Evolutionary conservation across 148 eudicot genomes (phyloP), one percentile per base, ranked within the genome.

Genomic region (Fallopia convolvulus): DNA sequence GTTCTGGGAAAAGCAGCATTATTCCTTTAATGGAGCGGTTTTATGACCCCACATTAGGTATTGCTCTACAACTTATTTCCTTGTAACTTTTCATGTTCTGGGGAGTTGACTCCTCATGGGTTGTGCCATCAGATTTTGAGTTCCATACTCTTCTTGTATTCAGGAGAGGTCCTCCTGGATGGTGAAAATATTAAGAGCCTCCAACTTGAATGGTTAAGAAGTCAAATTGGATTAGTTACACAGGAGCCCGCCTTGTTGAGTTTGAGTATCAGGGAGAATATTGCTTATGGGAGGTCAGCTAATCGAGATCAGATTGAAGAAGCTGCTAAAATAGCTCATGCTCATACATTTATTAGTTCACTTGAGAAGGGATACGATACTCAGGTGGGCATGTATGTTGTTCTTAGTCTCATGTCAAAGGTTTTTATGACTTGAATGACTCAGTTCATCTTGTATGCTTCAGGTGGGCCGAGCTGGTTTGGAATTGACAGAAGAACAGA

Each of bases 11-110:
- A 86, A 94, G 99, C 88, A 94, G 99, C 83, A 94, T 94, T 23
- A 92, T 94, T 81, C 99, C 99, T 3, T 92, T 94, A 55, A 94
- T 94, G 99, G 99, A 94, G 78, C 93, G 97, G 40, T 94, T 94
- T 80, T 94, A 94, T 87, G 99, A 94, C 82, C 99, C 99, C 74
- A 94, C 97, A 32, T 87, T 94, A 92, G 99, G 99, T 94, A 92
- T 36, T 55, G 68, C 10, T 44, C 47, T 44, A 6, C 47, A 44
- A 20, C 17, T 44, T 50, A 40, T 48, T 73, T 15, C 11, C 46
- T 44, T 79, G 11, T 39, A n/a, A 26, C 65, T 78, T 60, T 53
- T 52, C 32, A 40, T 77, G 36, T 9, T 14, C 17, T 6, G 70
- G 8, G 1, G 47, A 44, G 10, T 44, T 44, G 47, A 44, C 47